Evolutionary conservation across 768 basidiomycete species (phyloP).

Genomic region (Phlebiopsis gigantea): DNA sequence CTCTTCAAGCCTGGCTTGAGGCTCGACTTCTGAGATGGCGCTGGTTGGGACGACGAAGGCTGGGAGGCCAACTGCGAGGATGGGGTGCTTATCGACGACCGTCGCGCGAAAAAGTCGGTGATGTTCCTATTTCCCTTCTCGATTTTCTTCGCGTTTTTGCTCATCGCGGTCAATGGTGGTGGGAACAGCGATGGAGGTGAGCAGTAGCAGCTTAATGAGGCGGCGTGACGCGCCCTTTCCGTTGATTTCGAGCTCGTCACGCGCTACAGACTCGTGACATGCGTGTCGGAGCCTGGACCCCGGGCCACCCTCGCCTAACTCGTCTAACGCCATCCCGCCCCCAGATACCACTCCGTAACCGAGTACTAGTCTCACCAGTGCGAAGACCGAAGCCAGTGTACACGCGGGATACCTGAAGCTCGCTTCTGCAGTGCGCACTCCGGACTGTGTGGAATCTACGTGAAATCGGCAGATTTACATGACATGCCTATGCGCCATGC

Average conservation of each 20-base stretch:
- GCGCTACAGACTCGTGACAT: neutral
- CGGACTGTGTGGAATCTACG: neutral
- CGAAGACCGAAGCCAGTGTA: too few species aligned
- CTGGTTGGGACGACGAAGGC: slow-evolving; percentile 6
- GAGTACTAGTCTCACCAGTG: neutral
- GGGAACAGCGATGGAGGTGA: neutral
- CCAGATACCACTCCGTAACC: neutral
- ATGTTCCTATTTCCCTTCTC: slow-evolving; percentile 24
- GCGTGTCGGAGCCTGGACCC: neutral
- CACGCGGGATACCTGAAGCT: neutral
- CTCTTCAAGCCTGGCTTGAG: neutral
- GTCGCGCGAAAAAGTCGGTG: slow-evolving; percentile 43
- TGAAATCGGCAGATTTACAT: slow-evolving; percentile 11
- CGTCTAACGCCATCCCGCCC: slow-evolving; percentile 3
- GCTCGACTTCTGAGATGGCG: slow-evolving; percentile 4
- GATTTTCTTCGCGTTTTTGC: slow-evolving; percentile 11
- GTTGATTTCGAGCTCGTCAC: neutral
- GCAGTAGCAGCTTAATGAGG: neutral
- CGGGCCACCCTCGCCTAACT: neutral
- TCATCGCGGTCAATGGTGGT: slow-evolving; percentile 8
- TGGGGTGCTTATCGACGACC: slow-evolving; percentile 16
- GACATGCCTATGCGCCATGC: slow-evolving; percentile 28
- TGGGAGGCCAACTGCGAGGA: slow-evolving; percentile 18
- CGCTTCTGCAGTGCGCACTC: neutral
- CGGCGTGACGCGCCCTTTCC: neutral